phyloP scores from a whole-genome alignment of 1,139 yeast genomes.

The Kodamaea plutei region DNA sequence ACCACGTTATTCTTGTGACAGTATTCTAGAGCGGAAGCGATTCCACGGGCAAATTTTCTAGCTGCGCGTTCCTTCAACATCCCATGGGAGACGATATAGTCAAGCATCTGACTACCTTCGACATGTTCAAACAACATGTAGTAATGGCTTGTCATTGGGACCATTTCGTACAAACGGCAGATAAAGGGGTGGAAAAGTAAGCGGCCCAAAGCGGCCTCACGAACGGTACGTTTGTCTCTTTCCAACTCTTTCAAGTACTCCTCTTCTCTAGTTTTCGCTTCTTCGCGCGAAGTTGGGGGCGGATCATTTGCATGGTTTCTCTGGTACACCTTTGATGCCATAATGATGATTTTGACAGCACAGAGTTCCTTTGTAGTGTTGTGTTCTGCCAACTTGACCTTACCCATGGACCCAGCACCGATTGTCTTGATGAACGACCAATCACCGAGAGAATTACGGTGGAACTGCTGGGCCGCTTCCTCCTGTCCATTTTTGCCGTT shows the following conservation, averaged over 20 bases:
- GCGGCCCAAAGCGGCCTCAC: constrained; percentile 94
- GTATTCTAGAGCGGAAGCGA: constrained; percentile 89
- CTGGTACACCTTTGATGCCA: constrained; percentile 73
- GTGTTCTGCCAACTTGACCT: constrained; percentile 90
- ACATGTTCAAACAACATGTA: constrained; percentile 97
- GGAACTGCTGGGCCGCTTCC: constrained; percentile 50
- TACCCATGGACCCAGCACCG: constrained; percentile 99
- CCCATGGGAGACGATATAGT: constrained; percentile 95
- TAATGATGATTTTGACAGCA: constrained; percentile 79
- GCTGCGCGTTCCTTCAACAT: constrained; percentile 92
- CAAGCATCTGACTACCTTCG: constrained; percentile 96
- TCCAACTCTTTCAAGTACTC: constrained; percentile 85
- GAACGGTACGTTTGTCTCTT: constrained; percentile 83
- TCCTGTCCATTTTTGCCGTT: constrained; percentile 5
- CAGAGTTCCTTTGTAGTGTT: constrained; percentile 77
- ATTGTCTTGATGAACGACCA: constrained; percentile 95
- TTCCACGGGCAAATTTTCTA: constrained; percentile 92
- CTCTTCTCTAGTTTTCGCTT: constrained; percentile 58
- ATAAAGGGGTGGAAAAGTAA: constrained; percentile 89
- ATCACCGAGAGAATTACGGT: constrained; percentile 88
- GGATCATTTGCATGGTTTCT: constrained; percentile 74
- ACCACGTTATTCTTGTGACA: constrained; percentile 93
- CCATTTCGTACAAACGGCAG: constrained; percentile 88
- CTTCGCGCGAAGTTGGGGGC: constrained; percentile 55
- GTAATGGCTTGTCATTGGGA: constrained; percentile 94